These are phyloP conservation scores for Endocarpon pusillum DNA, from an alignment of 495 filamentous ascomycete genomes.

Conservation along the genomic window DNA sequence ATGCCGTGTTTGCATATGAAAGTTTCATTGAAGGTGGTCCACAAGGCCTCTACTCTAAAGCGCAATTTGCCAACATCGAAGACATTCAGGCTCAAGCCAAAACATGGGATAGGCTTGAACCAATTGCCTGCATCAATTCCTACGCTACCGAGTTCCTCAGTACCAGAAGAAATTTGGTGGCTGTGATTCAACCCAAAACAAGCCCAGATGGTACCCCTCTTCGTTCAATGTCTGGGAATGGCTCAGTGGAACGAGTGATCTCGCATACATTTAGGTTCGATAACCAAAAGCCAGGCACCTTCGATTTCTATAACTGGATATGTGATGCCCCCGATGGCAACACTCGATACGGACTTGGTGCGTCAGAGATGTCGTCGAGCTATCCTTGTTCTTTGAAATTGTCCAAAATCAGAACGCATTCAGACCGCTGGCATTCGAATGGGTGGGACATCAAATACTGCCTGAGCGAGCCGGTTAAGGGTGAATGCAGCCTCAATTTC, in stretches of 20 bases:
- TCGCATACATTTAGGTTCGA: background rate
- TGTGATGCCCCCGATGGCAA: background rate
- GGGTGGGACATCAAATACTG: slow-evolving; percentile 19
- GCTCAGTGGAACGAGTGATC: background rate
- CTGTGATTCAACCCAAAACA: too few relatives aligned
- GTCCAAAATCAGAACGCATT: background rate
- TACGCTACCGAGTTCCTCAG: background rate
- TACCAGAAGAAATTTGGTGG: background rate
- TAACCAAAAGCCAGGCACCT: background rate
- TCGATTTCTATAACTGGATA: background rate
- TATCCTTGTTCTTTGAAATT: background rate
- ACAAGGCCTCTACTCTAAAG: too few relatives aligned
- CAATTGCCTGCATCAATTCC: background rate
- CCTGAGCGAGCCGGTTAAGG: slow-evolving; percentile 14
- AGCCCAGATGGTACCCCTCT: too few relatives aligned
- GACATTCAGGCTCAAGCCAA: background rate
- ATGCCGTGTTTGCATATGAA: slow-evolving; percentile 15
- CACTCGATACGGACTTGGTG: background rate
- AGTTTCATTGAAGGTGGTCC: slow-evolving; percentile 8
- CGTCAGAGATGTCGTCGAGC: background rate
- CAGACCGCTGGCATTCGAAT: background rate
- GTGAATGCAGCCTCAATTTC: slow-evolving; percentile 24
- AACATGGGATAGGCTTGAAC: background rate
- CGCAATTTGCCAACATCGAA: background rate
- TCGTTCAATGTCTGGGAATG: too few relatives aligned